A percentile compares a stretch with the other conserved stretches of the same genome.
Conservation (phyloP, 208 protist species). For the Angomonas deanei region DNA sequence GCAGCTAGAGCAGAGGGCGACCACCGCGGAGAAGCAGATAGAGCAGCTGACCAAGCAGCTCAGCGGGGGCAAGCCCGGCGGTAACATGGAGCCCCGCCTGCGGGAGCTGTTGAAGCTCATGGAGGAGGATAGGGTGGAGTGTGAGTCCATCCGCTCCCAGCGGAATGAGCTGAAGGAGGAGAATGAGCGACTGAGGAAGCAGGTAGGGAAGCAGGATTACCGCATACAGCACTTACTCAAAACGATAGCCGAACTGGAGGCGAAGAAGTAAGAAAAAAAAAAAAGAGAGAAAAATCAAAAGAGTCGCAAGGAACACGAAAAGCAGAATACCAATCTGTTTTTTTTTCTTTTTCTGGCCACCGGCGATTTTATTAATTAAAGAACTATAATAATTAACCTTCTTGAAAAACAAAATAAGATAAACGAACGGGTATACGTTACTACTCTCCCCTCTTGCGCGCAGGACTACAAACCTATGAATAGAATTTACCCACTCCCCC, state of each 20-base stretch:
- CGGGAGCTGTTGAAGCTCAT: slow-evolving; percentile 54
- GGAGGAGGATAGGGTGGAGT: slow-evolving; percentile 68
- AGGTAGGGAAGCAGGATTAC: slow-evolving; percentile 74
- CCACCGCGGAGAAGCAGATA: slow-evolving; percentile 39
- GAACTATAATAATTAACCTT: no score
- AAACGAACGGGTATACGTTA: no score
- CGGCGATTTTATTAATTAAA: no score
- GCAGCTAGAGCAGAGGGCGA: slow-evolving; percentile 50
- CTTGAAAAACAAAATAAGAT: slow-evolving; percentile 1
- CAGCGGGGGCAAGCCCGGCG: neutral
- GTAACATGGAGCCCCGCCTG: slow-evolving; percentile 27
- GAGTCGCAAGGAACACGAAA: neutral
- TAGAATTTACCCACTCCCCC: neutral
- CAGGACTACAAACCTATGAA: no score
- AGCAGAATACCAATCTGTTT: neutral
- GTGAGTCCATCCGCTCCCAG: slow-evolving; percentile 66
- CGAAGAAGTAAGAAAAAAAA: slow-evolving; percentile 6
- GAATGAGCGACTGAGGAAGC: slow-evolving; percentile 57
- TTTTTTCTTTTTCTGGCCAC: neutral
- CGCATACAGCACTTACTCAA: slow-evolving; percentile 81
- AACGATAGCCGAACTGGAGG: slow-evolving; percentile 70
- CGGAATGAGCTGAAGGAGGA: slow-evolving; percentile 73
- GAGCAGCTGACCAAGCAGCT: slow-evolving; percentile 31
- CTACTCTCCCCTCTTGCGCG: no score
- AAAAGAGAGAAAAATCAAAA: neutral